Conservation (phyloP, 2,329 filamentous ascomycete species). For the Salinomyces thailandicus region DNA sequence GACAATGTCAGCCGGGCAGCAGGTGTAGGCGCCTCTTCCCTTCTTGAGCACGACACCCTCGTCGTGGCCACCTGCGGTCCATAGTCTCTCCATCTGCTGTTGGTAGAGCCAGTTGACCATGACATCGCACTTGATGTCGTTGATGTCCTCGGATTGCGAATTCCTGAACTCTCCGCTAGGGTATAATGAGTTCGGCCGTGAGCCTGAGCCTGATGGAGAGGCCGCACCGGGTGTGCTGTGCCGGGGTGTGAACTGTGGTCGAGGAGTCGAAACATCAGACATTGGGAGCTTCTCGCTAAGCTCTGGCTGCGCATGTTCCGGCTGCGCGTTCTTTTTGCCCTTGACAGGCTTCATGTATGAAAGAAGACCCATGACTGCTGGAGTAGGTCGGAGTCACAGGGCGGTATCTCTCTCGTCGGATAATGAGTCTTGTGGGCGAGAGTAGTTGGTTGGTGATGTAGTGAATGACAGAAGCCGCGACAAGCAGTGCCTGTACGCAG, state of each 20-base stretch:
- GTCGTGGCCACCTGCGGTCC: constrained; percentile 37
- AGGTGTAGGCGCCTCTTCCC: constrained; percentile 40
- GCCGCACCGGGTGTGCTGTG: constrained; percentile 13
- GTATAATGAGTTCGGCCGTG: constrained; percentile 27
- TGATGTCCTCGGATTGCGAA: constrained; percentile 34
- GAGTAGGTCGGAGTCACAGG: too few species aligned
- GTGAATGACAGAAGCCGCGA: constrained; percentile 8
- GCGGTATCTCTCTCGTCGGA: too few species aligned
- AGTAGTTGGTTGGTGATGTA: background rate
- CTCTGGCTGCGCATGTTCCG: background rate
- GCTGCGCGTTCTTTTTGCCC: constrained; percentile 4
- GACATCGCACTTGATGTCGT: constrained; percentile 49
- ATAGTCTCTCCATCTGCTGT: constrained; percentile 47
- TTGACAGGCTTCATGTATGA: constrained; percentile 17
- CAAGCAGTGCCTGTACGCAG: constrained; percentile 5
- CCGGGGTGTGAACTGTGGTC: constrained; percentile 5
- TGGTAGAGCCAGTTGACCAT: constrained; percentile 55
- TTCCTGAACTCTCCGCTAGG: constrained; percentile 29
- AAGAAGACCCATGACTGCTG: constrained; percentile 29
- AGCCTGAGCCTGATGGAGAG: constrained; percentile 21
- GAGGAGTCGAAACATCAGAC: background rate
- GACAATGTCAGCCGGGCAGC: constrained; percentile 38
- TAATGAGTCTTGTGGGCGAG: too few species aligned
- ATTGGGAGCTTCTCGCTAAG: constrained; percentile 1
- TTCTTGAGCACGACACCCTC: constrained; percentile 49